phyloP scores from a whole-genome alignment of 441 rosid species.

The Adansonia madagascariensis region DNA sequence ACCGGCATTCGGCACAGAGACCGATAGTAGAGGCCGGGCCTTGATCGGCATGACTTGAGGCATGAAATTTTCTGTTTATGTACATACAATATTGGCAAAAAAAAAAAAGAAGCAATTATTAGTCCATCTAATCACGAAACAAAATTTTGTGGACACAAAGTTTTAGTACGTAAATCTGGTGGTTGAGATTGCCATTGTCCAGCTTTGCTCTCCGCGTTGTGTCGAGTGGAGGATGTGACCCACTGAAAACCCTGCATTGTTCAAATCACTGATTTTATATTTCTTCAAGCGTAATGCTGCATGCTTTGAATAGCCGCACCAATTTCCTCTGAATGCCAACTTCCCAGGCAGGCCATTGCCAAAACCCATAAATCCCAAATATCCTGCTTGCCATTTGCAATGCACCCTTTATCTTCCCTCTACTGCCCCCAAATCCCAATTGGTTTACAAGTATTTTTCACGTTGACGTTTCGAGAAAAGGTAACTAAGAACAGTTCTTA shows the following conservation, averaged over 20 bases:
- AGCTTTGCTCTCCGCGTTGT: slow-evolving; percentile 22
- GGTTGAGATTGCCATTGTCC: slow-evolving; percentile 26
- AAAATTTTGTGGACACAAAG: slow-evolving; percentile 21
- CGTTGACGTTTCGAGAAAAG: not conserved
- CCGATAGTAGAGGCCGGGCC: not conserved
- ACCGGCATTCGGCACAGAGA: not conserved
- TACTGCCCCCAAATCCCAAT: not conserved
- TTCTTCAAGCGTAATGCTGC: slow-evolving; percentile 14
- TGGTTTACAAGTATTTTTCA: not conserved
- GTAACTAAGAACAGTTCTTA: not conserved
- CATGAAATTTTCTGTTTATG: not conserved
- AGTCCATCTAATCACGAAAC: slow-evolving; percentile 1
- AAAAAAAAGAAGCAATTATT: slow-evolving; percentile 8
- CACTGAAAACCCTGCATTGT: slow-evolving; percentile 15
- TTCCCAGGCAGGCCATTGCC: slow-evolving; percentile 1
- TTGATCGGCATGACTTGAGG: not conserved
- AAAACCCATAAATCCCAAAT: not conserved
- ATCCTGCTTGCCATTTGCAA: not conserved
- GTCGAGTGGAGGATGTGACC: slow-evolving; percentile 28
- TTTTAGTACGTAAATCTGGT: slow-evolving; percentile 23
- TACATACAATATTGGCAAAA: not conserved
- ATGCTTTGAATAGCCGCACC: slow-evolving; percentile 39
- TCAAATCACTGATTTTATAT: slow-evolving; percentile 22
- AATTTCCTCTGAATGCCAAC: slow-evolving; percentile 20
- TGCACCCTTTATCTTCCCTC: slow-evolving; percentile 4